phyloP scores from a whole-genome alignment of 2,329 filamentous ascomycete species.

The Claviceps humidiphila region DNA sequence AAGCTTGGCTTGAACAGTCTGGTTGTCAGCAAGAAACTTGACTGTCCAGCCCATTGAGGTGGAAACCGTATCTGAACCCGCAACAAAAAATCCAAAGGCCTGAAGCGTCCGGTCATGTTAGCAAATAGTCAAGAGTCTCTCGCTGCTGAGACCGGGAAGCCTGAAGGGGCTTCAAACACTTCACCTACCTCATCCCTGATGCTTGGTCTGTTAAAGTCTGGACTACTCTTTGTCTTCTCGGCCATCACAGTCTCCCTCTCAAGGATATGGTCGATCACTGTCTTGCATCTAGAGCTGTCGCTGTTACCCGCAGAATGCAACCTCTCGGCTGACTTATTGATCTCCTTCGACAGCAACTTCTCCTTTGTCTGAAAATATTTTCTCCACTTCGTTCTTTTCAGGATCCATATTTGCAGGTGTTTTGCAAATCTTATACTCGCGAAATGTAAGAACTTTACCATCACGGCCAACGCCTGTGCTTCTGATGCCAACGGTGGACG shows the following conservation, averaged over 20 bases:
- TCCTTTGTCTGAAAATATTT: conserved; percentile 3
- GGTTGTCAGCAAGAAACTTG: conserved; percentile 5
- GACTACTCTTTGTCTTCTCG: conserved; percentile 15
- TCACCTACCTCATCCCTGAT: conserved; percentile 19
- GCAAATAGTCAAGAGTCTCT: neutral
- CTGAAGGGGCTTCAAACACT: too few species aligned
- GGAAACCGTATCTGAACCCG: conserved; percentile 11
- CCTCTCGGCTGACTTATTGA: neutral
- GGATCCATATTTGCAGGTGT: conserved; percentile 16
- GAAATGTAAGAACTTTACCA: neutral
- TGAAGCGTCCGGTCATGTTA: neutral
- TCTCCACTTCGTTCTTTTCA: conserved; percentile 2
- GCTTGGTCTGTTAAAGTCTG: conserved; percentile 15
- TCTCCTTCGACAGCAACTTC: conserved; percentile 5
- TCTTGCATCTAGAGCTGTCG: neutral
- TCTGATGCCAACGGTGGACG: neutral
- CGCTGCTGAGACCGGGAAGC: neutral
- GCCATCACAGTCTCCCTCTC: conserved; percentile 9
- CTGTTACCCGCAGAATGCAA: neutral
- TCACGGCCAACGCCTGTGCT: neutral
- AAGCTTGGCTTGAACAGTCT: conserved; percentile 7
- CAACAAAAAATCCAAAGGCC: conserved; percentile 14
- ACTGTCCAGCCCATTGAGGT: neutral
- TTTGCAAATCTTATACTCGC: neutral
- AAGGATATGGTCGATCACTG: neutral